Percentiles rank a stretch among this genome's conserved stretches.
phyloP scores from a whole-genome alignment of 139 green algal species.

The Dunaliella primolecta region DNA sequence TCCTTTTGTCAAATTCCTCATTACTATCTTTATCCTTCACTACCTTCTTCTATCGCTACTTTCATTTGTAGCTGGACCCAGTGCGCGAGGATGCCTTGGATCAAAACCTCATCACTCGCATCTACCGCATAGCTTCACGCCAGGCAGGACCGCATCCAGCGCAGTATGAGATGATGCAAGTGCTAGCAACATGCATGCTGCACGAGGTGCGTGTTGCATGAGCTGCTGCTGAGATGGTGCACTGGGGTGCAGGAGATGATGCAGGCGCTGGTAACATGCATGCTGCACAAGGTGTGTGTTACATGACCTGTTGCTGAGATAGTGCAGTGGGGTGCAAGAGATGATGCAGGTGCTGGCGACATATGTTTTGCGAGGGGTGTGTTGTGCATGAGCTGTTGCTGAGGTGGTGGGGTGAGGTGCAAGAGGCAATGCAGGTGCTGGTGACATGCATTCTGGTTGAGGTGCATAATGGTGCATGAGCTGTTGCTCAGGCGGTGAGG shows the following conservation, averaged over 20 bases:
- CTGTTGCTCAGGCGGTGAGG: no score
- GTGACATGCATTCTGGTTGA: neutral
- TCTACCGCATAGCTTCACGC: neutral
- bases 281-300: neutral
- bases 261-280: neutral
- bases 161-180: no score
- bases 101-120: neutral
- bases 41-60: no score
- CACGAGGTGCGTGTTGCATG: neutral
- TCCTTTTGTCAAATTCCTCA: no score
- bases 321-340: no score
- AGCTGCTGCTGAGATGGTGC: no score
- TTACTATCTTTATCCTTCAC: no score
- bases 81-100: neutral
- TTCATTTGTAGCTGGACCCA: conserved; percentile 8
- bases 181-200: neutral
- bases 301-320: no score
- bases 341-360: neutral
- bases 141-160: neutral
- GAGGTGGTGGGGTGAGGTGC: no score
- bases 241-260: no score
- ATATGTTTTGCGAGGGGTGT: neutral
- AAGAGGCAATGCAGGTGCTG: neutral
- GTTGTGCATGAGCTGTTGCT: no score
- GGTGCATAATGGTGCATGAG: no score